Base-by-base conservation (phyloP, 2,329 filamentous ascomycete genomes). In the Ceratocystis albifundus region DNA sequence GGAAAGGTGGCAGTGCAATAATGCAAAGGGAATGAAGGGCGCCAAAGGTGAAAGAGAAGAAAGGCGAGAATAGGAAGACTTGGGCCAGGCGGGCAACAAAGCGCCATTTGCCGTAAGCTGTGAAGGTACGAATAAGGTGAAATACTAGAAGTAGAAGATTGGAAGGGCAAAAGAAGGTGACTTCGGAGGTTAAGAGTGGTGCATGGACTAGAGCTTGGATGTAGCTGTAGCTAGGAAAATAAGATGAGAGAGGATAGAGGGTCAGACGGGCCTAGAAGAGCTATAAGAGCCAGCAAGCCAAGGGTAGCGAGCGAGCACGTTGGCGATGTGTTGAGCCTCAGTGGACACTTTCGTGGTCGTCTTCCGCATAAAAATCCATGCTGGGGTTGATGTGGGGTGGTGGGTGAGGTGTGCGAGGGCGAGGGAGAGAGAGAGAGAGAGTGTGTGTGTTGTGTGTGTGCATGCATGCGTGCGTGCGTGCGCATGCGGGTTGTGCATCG, bases 1-100 rank as follows among this genome's bases (percentile, higher is more conserved):
- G 36, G 20, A 59, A 59, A 59, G 25, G 55, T 32, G 55, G 55
- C 55, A 59, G 55, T 59, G 55, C 55, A 59, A 59, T 17, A 59
- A 36, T 59, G 55, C 30, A 32, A 59, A n/a, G 55, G 28, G 28
- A 30, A 59, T 32, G 12, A 25, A n/a, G 53, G 32, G 28, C 32
- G 22, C 22, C 22, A n/a, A 25, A 20, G 22, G 7, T 25, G 48
- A 53, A 25, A 20, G 22, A 59, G 28, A 32, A 28, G 25, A 32
- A 59, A 36, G 55, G 55, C 8, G 55, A 59, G 28, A 59, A 59
- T 59, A 6, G 55, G 55, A 28, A 3, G 55, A 59, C 55, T 30
- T 32, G 55, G 20, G 55, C 55, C 55, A 59, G 55, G 7, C 28
- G 55, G 55, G 55, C 12, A 59, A 59, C 55, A 59, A 59, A 32